Conservation (phyloP, 73 alveolate genomes). For the Tetrahymena malaccensis region DNA sequence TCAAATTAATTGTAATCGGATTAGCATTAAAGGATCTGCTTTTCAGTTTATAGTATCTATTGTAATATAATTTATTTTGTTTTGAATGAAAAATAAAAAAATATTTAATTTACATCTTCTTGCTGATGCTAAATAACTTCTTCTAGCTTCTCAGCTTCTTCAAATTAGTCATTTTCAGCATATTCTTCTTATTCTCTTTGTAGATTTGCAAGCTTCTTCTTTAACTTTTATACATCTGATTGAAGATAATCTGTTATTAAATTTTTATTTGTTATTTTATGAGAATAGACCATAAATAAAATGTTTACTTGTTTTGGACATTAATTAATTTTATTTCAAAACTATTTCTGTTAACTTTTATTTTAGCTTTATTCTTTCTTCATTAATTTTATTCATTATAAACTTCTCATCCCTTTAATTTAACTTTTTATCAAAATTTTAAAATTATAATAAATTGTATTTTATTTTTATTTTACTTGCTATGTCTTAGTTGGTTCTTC, state of each 20-base stretch:
- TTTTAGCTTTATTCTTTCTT: background rate
- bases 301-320: background rate
- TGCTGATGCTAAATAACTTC: background rate
- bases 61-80: background rate
- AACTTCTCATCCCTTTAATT: background rate
- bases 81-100: background rate
- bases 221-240: background rate
- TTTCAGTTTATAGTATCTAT: background rate
- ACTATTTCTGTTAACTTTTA: background rate
- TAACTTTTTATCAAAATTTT: background rate
- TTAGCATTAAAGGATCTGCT: background rate
- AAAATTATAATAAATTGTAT: too few species aligned
- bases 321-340: background rate
- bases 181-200: background rate
- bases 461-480: background rate
- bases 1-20: background rate
- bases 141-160: background rate
- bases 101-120: background rate
- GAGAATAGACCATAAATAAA: background rate
- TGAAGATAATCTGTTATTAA: background rate
- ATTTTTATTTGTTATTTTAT: background rate
- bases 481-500: background rate
- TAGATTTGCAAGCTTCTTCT: background rate
- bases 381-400: background rate
- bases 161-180: background rate